Base-by-base conservation (phyloP, 768 basidiomycete species). In the Calocybe indica region DNA sequence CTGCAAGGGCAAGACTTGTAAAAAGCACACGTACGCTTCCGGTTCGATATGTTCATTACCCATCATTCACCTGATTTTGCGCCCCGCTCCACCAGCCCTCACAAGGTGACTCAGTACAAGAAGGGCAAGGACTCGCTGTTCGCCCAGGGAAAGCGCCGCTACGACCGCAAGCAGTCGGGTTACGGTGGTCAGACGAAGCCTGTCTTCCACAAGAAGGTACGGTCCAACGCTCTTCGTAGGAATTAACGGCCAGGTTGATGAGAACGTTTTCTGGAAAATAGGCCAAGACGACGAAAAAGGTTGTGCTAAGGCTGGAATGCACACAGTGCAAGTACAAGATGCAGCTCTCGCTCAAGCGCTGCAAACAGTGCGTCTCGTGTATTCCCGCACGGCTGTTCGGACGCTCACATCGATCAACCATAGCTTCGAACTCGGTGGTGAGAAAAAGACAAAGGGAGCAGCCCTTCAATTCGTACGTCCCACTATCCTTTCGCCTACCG, bases 101-200 rank as follows among this genome's bases (percentile, higher is more conserved):
- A 98, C 77, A 99, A 99, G 73, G 95, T 99, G 62, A 97, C 95
- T 50, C 95, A 99, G 70, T 99, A 98, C 83, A 99, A 99, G 86
- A 96, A 92, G 82, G 96, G 96, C 67, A 98, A 99, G 75, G 95
- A 92, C 67, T 98, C 96, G 51, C 74, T 94, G 54, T 89, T 90
- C 67, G 96, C 91, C 45, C 95, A 99, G 76, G 96, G 96, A 76
- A 98, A 99, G 85, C 89, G 96, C 63, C 92, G 96, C 76, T 98
- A 99, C 75, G 96, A 98, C 78, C 87, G 95, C 63, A 95, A 96
- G 82, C 93, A 90, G 71, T 87, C 86, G 55, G 90, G 95, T 73
- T 98, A 97, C 75, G 95, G 95, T 88, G 95, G 95, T 75, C 95
- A 99, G 80, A 99, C 95, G 51, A 99, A 99, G 78, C 95, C 95